Evolutionary conservation across 2,329 filamentous ascomycete genomes (phyloP), one percentile per base, ranked within the genome.

Genomic region (Xylaria digitata): DNA sequence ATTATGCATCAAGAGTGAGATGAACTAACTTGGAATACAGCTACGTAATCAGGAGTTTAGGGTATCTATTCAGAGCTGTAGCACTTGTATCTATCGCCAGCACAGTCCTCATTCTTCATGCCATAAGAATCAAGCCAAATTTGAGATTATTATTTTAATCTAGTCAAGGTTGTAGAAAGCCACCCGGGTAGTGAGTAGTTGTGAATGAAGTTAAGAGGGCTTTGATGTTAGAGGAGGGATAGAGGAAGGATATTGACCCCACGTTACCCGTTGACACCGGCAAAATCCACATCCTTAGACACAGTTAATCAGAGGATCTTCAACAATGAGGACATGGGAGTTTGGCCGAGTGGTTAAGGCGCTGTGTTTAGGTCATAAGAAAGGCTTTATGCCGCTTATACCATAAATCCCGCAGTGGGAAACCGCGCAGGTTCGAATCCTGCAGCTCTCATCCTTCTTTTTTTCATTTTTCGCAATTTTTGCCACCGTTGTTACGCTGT

Each of bases 351-450:
- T 68, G 66, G 63, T 69, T 69, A 68, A 68, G 65, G 65, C 62
- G 65, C 45, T 49, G 61, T 68, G 65, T 68, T 68, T 68, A 68
- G 65, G 66, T 68, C n/a, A 17, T 59, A 7, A 15, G 21, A 4
- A 4, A 11, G 9, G 42, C 21, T 13, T 53, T 2, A 17, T 32
- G 32, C 21, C 32, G 52, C 30, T 37, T n/a, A 53, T 61, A 69
- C 60, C 52, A 26, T 57, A 61, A 63, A 62, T 63, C 61, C 65
- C 67, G 67, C 64, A 55, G 52, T 69, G 61, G 64, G 67, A 64
- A 69, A 69, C 64, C 64, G 64, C 64, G 67, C 67, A 69, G 67
- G 64, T 69, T 69, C 60, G 67, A 69, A 69, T 66, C 67, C 63
- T 66, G 63, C 67, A 63, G 63, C 67, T 67, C 60, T 64, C 67